These are phyloP conservation scores for Amanita muscaria DNA, from an alignment of 768 basidiomycete species.

Conservation along the genomic window DNA sequence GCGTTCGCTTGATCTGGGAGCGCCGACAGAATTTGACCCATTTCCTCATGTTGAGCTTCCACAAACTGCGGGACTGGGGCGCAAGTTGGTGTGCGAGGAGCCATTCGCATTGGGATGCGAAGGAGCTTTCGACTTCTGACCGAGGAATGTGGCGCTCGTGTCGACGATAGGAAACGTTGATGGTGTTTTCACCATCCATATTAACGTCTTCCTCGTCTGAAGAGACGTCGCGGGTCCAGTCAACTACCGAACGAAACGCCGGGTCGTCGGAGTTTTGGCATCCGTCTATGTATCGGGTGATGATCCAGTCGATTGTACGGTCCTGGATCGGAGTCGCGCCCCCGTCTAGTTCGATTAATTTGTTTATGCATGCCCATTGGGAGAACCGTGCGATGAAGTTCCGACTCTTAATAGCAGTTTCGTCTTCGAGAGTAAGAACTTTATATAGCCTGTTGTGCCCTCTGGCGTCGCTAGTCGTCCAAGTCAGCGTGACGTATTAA, in stretches of 20 bases:
- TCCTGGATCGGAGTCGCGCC: constrained; percentile 22
- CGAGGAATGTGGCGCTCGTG: constrained; percentile 38
- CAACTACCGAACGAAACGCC: background rate
- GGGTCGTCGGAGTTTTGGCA: constrained; percentile 19
- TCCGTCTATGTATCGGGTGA: constrained; percentile 29
- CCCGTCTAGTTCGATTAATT: constrained; percentile 30
- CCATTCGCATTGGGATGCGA: constrained; percentile 55
- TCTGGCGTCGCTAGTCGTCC: constrained; percentile 9
- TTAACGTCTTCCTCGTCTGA: constrained; percentile 22
- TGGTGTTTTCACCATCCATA: constrained; percentile 19
- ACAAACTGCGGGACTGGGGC: constrained; percentile 14
- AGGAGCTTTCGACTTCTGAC: constrained; percentile 40
- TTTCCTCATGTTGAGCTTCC: constrained; percentile 30
- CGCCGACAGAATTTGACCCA: constrained; percentile 41
- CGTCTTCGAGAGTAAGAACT: constrained; percentile 37
- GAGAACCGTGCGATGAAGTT: constrained; percentile 47
- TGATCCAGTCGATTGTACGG: constrained; percentile 44
- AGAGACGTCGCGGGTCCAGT: constrained; percentile 16
- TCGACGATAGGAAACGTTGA: constrained; percentile 1
- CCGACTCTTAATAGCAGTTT: constrained; percentile 31
- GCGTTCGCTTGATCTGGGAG: constrained; percentile 21
- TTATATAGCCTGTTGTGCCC: constrained; percentile 30
- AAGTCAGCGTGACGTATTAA: background rate
- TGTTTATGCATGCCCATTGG: constrained; percentile 35
- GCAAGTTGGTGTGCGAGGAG: constrained; percentile 41